Conservation (phyloP, 2,329 filamentous ascomycete genomes). For the Curvularia verruculosa region DNA sequence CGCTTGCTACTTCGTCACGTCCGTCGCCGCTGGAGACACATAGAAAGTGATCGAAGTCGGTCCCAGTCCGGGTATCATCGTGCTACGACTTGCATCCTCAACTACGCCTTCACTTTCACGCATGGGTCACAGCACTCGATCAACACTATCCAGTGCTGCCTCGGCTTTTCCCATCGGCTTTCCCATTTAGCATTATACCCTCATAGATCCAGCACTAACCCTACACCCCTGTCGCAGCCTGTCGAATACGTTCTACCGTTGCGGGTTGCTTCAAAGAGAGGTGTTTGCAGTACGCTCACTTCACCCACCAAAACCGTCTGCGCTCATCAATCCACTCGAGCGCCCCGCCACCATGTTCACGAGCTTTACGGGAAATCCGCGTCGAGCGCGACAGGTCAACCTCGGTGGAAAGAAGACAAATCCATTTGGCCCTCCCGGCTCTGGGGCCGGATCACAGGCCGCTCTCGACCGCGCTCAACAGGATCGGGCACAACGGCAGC, state of each 20-base stretch:
- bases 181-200: slow-evolving; percentile 5
- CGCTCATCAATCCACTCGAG: neutral
- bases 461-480: slow-evolving; percentile 86
- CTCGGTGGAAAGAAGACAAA: slow-evolving; percentile 84
- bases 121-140: neutral
- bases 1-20: slow-evolving; percentile 8
- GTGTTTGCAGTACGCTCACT: neutral
- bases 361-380: slow-evolving; percentile 86
- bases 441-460: slow-evolving; percentile 70
- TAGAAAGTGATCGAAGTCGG: slow-evolving; percentile 16
- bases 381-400: slow-evolving; percentile 89
- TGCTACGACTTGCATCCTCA: neutral
- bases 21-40: slow-evolving; percentile 8
- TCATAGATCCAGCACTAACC: slow-evolving; percentile 13
- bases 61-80: neutral
- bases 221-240: slow-evolving; percentile 1
- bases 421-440: slow-evolving; percentile 70
- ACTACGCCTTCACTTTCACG: neutral
- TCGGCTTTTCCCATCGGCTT: slow-evolving; percentile 3
- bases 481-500: slow-evolving; percentile 79
- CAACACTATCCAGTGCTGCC: slow-evolving; percentile 1
- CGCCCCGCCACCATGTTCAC: slow-evolving; percentile 72
- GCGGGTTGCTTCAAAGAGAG: neutral
- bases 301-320: neutral
- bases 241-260: too few species aligned